These are phyloP conservation scores for Globisporangium irregulare DNA, from an alignment of 352 stramenopile species.

Conservation along the genomic window DNA sequence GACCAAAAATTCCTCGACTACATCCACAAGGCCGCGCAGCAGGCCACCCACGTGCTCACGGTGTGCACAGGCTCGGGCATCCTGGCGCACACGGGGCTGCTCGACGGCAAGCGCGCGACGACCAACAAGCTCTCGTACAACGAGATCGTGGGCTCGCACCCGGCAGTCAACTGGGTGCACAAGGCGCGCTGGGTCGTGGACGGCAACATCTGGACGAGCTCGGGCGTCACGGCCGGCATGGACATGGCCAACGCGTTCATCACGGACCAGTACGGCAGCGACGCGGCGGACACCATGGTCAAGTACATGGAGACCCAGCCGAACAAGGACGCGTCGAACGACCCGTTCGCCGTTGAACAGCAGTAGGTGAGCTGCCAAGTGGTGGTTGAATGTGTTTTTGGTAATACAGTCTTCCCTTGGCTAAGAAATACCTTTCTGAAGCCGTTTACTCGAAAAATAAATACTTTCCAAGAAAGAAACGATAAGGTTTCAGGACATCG, in stretches of 20 bases:
- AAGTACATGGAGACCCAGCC: constrained; percentile 24
- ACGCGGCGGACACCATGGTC: constrained; percentile 12
- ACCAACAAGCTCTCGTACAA: constrained; percentile 30
- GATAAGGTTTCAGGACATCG: constrained; percentile 2
- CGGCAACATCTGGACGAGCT: constrained; percentile 35
- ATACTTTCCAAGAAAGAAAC: constrained; percentile 9
- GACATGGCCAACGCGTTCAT: constrained; percentile 34
- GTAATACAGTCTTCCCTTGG: constrained; percentile 5
- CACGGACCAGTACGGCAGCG: constrained; percentile 14
- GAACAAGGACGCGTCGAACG: constrained; percentile 22
- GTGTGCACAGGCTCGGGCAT: constrained; percentile 29
- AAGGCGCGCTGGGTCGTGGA: constrained; percentile 36
- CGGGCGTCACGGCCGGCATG: constrained; percentile 34
- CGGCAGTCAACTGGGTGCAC: constrained; percentile 25
- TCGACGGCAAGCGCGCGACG: constrained; percentile 28
- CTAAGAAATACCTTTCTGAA: constrained; percentile 7
- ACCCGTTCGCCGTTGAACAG: constrained; percentile 17
- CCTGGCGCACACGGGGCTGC: constrained; percentile 23
- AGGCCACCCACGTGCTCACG: constrained; percentile 17
- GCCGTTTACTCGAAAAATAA: constrained; percentile 10
- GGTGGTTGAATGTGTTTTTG: neutral
- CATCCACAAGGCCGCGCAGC: constrained; percentile 15
- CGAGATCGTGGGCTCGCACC: constrained; percentile 14
- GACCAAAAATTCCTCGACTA: constrained; percentile 18
- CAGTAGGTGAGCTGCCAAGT: neutral